Evolutionary conservation across 1,284 basidiomycete genomes (phyloP).

Genomic region (Cystobasidium sp.): DNA sequence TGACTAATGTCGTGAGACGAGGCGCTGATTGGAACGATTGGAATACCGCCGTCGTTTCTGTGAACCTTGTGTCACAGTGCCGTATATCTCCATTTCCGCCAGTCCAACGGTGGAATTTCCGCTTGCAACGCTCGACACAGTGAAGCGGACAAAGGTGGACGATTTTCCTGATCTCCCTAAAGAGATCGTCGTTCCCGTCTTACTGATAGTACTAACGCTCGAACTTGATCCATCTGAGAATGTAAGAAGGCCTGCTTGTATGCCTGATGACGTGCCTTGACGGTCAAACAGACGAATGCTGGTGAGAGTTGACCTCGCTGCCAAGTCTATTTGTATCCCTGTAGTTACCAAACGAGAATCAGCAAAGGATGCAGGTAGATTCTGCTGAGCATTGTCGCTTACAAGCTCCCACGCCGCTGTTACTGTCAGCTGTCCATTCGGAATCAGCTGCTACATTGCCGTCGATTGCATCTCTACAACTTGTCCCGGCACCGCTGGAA

Average conservation of each 20-base stretch:
- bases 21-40: not conserved
- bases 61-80: not conserved
- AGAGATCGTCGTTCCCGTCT: conserved; percentile 41
- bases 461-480: conserved; percentile 44
- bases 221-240: conserved; percentile 44
- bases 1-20: not conserved
- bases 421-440: conserved; percentile 25
- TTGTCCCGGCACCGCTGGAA: conserved; percentile 30
- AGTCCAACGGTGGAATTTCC: conserved; percentile 33
- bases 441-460: conserved; percentile 41
- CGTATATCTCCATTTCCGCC: conserved; percentile 41
- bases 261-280: conserved; percentile 34
- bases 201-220: conserved; percentile 14
- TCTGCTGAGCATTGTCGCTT: not conserved
- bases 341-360: not conserved
- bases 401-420: conserved; percentile 15
- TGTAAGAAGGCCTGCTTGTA: conserved; percentile 43
- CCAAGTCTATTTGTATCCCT: conserved; percentile 31
- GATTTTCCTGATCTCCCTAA: conserved; percentile 38
- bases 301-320: conserved; percentile 44
- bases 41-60: not conserved
- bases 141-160: conserved; percentile 45
- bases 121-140: conserved; percentile 29
- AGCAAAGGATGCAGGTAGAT: not conserved
- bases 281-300: conserved; percentile 31